These are phyloP conservation scores for Citrus mangshanensis DNA, from an alignment of 345 rosid genomes.

Conservation along the genomic window DNA sequence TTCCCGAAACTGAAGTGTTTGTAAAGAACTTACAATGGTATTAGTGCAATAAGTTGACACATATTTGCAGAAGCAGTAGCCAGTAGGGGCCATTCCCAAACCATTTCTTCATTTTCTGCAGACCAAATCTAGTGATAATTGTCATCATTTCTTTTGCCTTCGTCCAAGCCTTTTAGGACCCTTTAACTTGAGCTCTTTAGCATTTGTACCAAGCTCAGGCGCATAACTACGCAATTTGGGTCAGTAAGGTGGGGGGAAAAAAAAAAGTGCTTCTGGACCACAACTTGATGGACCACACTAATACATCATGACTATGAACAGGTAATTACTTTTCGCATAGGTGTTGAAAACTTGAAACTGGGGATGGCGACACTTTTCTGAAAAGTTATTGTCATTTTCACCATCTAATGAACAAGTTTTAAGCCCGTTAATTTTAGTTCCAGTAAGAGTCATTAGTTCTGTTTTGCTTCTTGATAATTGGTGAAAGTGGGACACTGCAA, in stretches of 20 bases:
- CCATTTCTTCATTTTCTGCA: constrained; percentile 3
- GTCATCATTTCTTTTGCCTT: constrained; percentile 10
- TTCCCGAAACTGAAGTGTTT: neutral
- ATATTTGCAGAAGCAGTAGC: neutral
- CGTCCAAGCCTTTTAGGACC: neutral
- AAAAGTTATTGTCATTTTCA: neutral
- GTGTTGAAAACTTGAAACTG: neutral
- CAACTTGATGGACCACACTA: neutral
- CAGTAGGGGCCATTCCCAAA: constrained; percentile 9
- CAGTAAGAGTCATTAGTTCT: neutral
- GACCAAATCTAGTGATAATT: constrained; percentile 18
- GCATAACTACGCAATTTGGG: neutral
- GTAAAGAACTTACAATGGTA: neutral
- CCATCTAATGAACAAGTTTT: neutral
- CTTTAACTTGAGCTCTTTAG: neutral
- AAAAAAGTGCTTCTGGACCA: neutral
- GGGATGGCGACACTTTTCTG: neutral
- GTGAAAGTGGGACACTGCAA: neutral
- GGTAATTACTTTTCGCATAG: no score
- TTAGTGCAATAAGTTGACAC: constrained; percentile 1
- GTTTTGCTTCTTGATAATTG: neutral
- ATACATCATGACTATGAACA: no score
- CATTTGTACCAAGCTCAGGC: neutral
- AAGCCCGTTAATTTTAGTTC: neutral
- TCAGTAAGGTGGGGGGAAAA: neutral